A percentile compares a stretch with the other conserved stretches of the same genome.
These are phyloP conservation scores for Penicillium daleae DNA, from an alignment of 495 filamentous ascomycete genomes.

Conservation along the genomic window DNA sequence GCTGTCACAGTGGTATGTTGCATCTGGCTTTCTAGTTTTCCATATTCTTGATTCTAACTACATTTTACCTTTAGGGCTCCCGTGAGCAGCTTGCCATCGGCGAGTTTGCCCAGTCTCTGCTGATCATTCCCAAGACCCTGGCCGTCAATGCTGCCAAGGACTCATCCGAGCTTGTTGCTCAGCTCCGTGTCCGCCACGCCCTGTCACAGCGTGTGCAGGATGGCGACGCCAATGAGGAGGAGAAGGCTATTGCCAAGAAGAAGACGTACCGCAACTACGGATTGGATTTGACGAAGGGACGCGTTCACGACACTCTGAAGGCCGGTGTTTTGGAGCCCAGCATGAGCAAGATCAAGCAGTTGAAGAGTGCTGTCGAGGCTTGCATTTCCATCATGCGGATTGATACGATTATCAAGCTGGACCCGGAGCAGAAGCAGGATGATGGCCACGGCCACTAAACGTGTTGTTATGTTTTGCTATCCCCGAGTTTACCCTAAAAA, in stretches of 20 bases:
- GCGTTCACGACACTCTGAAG: conserved; percentile 92
- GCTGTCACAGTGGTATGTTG: conserved; percentile 85
- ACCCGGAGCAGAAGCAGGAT: conserved; percentile 80
- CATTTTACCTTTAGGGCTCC: conserved; percentile 68
- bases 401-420: conserved; percentile 97
- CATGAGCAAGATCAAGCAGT: conserved; percentile 97
- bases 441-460: conserved; percentile 59
- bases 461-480: conserved; percentile 18
- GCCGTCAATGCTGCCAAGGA: conserved; percentile 98
- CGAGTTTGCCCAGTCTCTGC: conserved; percentile 93
- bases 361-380: conserved; percentile 98
- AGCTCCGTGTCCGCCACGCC: conserved; percentile 92
- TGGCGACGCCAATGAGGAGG: conserved; percentile 79
- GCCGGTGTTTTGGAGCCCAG: conserved; percentile 94
- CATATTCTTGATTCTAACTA: conserved; percentile 21
- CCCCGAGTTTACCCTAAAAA: conserved; percentile 27
- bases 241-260: conserved; percentile 84
- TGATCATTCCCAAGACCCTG: conserved; percentile 94
- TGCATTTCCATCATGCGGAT: conserved; percentile 99
- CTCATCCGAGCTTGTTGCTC: conserved; percentile 89
- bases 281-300: conserved; percentile 85
- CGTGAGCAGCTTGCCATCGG: conserved; percentile 97
- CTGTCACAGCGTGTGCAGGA: conserved; percentile 88
- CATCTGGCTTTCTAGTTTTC: background rate
- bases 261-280: conserved; percentile 99